Evolutionary conservation across 495 filamentous ascomycete genomes (phyloP).

Genomic region (Peziza echinospora): DNA sequence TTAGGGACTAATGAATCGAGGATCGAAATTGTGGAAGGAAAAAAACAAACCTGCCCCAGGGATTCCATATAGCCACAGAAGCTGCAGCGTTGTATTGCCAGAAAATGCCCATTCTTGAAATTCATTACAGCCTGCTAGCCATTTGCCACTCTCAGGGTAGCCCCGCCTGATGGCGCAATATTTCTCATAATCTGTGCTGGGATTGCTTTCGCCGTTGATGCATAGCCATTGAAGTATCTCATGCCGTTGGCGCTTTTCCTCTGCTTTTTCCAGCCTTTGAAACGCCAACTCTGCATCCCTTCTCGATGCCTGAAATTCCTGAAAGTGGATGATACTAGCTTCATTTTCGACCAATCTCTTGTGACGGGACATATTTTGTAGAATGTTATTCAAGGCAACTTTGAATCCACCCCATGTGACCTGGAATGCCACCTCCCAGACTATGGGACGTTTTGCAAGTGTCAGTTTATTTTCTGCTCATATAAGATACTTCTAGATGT

Average conservation of each 20-base stretch:
- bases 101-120: too few relatives aligned
- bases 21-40: neutral
- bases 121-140: constrained; percentile 20
- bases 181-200: constrained; percentile 16
- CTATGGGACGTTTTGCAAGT: too few relatives aligned
- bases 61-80: constrained; percentile 25
- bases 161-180: constrained; percentile 13
- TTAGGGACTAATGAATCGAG: too few relatives aligned
- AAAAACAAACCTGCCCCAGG: constrained; percentile 24
- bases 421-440: neutral
- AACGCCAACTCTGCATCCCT: constrained; percentile 2
- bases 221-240: constrained; percentile 21
- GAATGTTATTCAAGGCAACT: constrained; percentile 18
- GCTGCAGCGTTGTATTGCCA: constrained; percentile 16
- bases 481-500: neutral
- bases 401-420: constrained; percentile 25
- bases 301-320: constrained; percentile 10
- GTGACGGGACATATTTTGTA: constrained; percentile 22
- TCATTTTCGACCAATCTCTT: constrained; percentile 21
- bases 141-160: constrained; percentile 18
- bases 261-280: constrained; percentile 3
- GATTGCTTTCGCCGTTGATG: constrained; percentile 12
- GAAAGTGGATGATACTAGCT: constrained; percentile 14
- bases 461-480: too few relatives aligned
- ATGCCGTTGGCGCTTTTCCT: constrained; percentile 7